Conservation (phyloP, 2,329 filamentous ascomycete species). For the Xylariales sp. region DNA sequence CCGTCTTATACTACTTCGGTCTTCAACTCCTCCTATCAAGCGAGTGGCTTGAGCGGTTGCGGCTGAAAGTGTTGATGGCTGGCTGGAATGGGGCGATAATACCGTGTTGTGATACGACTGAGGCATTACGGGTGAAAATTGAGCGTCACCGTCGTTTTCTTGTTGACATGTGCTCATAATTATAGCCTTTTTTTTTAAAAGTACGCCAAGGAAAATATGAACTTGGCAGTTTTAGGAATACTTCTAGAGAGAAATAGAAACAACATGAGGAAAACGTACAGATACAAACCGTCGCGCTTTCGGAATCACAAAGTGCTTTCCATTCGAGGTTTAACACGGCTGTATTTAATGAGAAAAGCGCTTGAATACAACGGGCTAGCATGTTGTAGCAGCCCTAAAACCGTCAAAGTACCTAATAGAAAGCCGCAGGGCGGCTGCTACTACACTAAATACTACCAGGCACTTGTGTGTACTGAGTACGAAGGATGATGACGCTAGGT, state of each 20-base stretch:
- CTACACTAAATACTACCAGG: background rate
- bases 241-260: background rate
- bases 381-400: constrained; percentile 1
- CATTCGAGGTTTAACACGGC: background rate
- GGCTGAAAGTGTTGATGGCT: constrained; percentile 17
- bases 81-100: background rate
- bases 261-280: background rate
- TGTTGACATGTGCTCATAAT: background rate
- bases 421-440: background rate
- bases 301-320: background rate
- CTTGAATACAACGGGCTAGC: background rate
- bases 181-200: background rate
- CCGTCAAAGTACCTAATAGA: background rate
- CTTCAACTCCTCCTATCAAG: constrained; percentile 6
- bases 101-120: background rate
- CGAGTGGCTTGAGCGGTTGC: constrained; percentile 1
- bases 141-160: background rate
- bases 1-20: background rate
- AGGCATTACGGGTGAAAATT: background rate
- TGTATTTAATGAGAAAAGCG: background rate
- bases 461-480: background rate
- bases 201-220: background rate
- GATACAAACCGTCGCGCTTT: background rate
- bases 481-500: background rate
- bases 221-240: no score